These are phyloP conservation scores for Alternaria infectoria DNA, from an alignment of 2,329 filamentous ascomycete species.

Conservation along the genomic window DNA sequence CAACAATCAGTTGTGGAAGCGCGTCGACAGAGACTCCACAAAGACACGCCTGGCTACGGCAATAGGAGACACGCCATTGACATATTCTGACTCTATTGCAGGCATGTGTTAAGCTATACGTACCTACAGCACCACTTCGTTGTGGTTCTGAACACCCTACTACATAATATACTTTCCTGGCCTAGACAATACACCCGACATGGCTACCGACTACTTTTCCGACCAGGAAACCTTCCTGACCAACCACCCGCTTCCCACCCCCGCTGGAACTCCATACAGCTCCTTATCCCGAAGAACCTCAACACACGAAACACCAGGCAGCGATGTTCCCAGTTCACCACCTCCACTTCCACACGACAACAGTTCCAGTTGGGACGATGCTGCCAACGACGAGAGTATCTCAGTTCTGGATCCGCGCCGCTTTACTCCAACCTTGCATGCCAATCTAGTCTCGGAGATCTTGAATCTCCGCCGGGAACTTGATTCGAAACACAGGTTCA, in stretches of 20 bases:
- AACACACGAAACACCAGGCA: slow-evolving; percentile 63
- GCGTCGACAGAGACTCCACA: neutral
- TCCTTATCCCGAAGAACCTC: slow-evolving; percentile 68
- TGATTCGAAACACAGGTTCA: slow-evolving; percentile 85
- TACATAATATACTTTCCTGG: neutral
- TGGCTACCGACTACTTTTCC: slow-evolving; percentile 55
- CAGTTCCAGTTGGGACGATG: slow-evolving; percentile 58
- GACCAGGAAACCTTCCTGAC: slow-evolving; percentile 51
- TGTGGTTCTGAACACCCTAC: slow-evolving; percentile 31
- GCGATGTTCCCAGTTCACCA: slow-evolving; percentile 70
- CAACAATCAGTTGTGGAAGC: neutral
- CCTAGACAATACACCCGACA: slow-evolving; percentile 6
- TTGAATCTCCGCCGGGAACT: slow-evolving; percentile 84
- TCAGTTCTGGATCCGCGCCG: slow-evolving; percentile 84
- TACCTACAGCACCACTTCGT: slow-evolving; percentile 32
- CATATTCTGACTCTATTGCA: slow-evolving; percentile 17
- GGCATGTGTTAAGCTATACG: slow-evolving; percentile 37
- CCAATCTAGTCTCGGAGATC: slow-evolving; percentile 93
- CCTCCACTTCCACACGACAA: slow-evolving; percentile 59
- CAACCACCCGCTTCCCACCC: slow-evolving; percentile 68
- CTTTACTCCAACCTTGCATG: slow-evolving; percentile 94
- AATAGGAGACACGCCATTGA: neutral
- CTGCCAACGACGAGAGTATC: slow-evolving; percentile 68
- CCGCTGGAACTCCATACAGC: slow-evolving; percentile 74
- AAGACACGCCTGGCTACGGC: neutral